Base-by-base conservation (phyloP, 352 stramenopile species). In the Pseudoperonospora humuli region DNA sequence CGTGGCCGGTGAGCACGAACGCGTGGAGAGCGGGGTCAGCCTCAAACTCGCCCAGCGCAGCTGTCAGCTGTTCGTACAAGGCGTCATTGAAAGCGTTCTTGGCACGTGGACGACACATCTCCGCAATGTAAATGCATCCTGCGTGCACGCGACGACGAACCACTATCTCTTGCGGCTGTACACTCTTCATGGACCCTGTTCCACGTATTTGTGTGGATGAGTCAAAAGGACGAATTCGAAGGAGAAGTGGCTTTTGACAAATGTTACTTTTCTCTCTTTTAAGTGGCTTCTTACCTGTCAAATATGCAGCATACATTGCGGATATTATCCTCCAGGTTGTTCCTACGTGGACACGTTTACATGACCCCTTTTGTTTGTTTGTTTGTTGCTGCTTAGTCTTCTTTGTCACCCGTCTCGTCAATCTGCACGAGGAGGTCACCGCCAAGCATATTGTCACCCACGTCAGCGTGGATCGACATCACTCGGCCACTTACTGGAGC, bases 401-500 rank as follows among this genome's bases (percentile, higher is more conserved):
- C 53, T 9, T 72, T 45, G 33, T 83, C 70, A 34, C 75, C 75
- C 24, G 72, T 85, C 56, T 96, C 82, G 50, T 96, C 88, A 51
- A 98, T 97, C 57, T 97, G 88, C 14, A 98, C 84, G 31, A 98
- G 64, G 35, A 99, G 71, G 68, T 99, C 95, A 25, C 93, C 95
- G 25, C 71, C 85, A 35, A 93, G 72, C 50, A 98, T 86, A 63
- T 94, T 95, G 69, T 99, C 96, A 35, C 93, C 93, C 21, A 96
- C 89, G 24, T 77, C 82, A 2, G 96, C 90, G 45, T 84, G 72
- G 39, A 99, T 82, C 37, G 75, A 56, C 59, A 84, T 93, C 20
- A 99, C 75, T 45, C 84, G 81, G 48, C 96, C 96, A 29, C 70
- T 75, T 38, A 93, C 82, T 1, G 95, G 85, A 18, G 93, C 85